Evolutionary conservation across 2,329 filamentous ascomycete genomes (phyloP), one percentile per base, ranked within the genome.

Genomic region (Fusarium equiseti): DNA sequence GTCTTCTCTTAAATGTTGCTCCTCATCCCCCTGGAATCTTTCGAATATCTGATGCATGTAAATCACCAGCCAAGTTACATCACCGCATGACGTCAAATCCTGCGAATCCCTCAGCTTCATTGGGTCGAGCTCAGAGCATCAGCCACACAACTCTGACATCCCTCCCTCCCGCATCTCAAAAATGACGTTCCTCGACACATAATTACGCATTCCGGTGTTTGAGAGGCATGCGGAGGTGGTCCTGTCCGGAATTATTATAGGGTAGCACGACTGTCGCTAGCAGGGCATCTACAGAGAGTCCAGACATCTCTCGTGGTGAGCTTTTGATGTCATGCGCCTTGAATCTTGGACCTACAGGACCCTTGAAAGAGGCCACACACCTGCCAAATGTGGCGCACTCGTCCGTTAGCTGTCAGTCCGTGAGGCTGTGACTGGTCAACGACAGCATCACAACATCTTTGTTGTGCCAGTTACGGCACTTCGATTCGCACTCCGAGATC

Each of bases 31-130:
- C 24, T 40, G 16, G 50, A 54, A 68, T 63, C 61, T 18, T n/a
- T 52, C 15, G 26, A 66, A 59, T 65, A 72, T 72, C 46, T 70
- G 43, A 54, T 53, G 51, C 24, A 38, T 50, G 44, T 38, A 56
- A 62, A 57, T 65, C 57, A 26, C 29, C 48, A 51, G 56, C 52
- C 31, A 54, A 54, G 55, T 64, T 55, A 58, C 50, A 62, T 67
- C 52, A 58, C 43, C n/a, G 8, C 24, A 75, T 75, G 73, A 75
- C 73, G 73, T 75, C 73, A 75, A 73, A 43, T 20, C 7, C 46
- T 44, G 44, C 20, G 59, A 35, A 65, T 59, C 57, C 60, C 24
- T 40, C 61, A 61, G 59, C 54, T 44, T 49, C 32, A 44, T 53
- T 51, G 45, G 63, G 68, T 61, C 63, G 49, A 44, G 42, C 50